These are phyloP conservation scores for Knoxdaviesia proteae DNA, from an alignment of 2,329 filamentous ascomycete species.

Conservation along the genomic window DNA sequence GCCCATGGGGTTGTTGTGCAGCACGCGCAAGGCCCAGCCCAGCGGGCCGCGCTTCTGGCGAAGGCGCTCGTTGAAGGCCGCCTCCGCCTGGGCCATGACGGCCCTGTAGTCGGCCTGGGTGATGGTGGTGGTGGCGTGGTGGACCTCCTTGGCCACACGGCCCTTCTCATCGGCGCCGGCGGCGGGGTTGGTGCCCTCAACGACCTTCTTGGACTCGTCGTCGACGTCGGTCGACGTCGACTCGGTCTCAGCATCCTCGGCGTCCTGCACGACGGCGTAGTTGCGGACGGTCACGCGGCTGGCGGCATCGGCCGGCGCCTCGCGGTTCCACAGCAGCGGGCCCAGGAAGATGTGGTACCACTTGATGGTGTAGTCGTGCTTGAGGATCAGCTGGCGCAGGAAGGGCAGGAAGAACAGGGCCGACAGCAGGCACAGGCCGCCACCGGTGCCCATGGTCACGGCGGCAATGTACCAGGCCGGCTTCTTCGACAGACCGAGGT, in stretches of 20 bases:
- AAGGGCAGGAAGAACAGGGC: constrained; percentile 56
- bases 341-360: constrained; percentile 42
- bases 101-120: constrained; percentile 29
- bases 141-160: constrained; percentile 23
- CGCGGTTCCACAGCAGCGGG: constrained; percentile 42
- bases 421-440: constrained; percentile 35
- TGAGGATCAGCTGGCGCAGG: constrained; percentile 44
- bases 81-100: constrained; percentile 33
- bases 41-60: constrained; percentile 42
- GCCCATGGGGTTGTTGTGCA: constrained; percentile 54
- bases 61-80: constrained; percentile 41
- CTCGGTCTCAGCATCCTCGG: constrained; percentile 12
- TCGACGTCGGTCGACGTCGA: constrained; percentile 14
- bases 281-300: constrained; percentile 42
- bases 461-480: constrained; percentile 44
- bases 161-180: constrained; percentile 18
- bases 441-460: constrained; percentile 44
- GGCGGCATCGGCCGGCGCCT: constrained; percentile 28
- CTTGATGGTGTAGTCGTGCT: constrained; percentile 42
- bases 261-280: constrained; percentile 51
- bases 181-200: constrained; percentile 9
- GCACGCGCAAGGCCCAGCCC: constrained; percentile 66
- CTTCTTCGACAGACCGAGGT: constrained; percentile 42
- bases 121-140: constrained; percentile 16
- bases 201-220: constrained; percentile 19